phyloP scores from a whole-genome alignment of 495 filamentous ascomycete genomes.

The Cercophora scortea region DNA sequence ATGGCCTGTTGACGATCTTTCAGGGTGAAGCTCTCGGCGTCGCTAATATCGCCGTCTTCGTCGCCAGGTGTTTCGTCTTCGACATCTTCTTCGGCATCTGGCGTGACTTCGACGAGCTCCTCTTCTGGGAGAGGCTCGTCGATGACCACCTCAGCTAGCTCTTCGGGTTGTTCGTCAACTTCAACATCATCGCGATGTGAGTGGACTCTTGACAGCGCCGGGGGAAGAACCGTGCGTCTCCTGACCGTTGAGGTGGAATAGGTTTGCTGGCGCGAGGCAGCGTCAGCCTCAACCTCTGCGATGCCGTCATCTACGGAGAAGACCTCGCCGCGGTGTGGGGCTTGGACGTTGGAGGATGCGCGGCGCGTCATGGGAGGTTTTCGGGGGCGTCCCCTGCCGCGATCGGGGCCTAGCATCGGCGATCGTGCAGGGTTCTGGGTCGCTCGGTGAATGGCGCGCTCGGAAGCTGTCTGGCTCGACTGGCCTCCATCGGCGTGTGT shows the following conservation, averaged over 20 bases:
- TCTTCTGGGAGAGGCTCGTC: conserved; percentile 15
- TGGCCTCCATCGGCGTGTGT: conserved; percentile 18
- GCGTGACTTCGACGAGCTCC: conserved; percentile 14
- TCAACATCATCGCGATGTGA: conserved; percentile 37
- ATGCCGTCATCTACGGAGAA: conserved; percentile 93
- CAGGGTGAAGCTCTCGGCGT: conserved; percentile 74
- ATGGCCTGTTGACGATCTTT: conserved; percentile 97
- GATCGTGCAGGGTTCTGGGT: conserved; percentile 29
- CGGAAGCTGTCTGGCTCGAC: conserved; percentile 5
- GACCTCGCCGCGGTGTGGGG: conserved; percentile 72
- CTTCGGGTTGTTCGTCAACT: conserved; percentile 18
- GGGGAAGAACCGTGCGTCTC: conserved; percentile 55
- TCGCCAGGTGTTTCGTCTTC: conserved; percentile 41
- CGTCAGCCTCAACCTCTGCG: conserved; percentile 66
- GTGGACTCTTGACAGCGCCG: conserved; percentile 50
- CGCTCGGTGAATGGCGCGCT: conserved; percentile 15
- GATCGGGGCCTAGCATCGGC: conserved; percentile 50
- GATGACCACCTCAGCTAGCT: conserved; percentile 7
- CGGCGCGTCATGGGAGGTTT: conserved; percentile 66
- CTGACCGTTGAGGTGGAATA: conserved; percentile 59
- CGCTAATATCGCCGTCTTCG: conserved; percentile 56
- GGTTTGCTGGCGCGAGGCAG: conserved; percentile 29
- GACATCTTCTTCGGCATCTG: conserved; percentile 15
- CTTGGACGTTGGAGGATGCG: conserved; percentile 62
- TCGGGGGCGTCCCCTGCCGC: conserved; percentile 50